A percentile compares a stretch with the other conserved stretches of the same genome.
Evolutionary conservation across 2,329 filamentous ascomycete species (phyloP).

Genomic region (Phyllosticta citriasiana): DNA sequence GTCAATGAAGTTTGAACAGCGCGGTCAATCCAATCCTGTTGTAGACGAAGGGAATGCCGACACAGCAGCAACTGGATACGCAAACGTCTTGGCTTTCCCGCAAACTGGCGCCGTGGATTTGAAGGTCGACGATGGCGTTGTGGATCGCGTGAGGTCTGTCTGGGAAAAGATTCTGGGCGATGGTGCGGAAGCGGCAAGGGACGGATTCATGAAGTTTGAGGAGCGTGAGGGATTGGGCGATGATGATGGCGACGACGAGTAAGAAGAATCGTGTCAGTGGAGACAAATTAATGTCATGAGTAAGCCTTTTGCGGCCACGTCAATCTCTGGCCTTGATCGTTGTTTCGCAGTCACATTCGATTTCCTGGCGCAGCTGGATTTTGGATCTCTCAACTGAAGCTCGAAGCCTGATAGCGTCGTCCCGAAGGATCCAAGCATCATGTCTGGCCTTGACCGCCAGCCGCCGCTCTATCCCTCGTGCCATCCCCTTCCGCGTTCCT

Average conservation of each 20-base stretch:
- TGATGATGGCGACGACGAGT: constrained; percentile 3
- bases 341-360: too few species aligned
- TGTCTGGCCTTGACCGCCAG: too few species aligned
- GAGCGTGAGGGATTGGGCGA: constrained; percentile 47
- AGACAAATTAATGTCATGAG: background rate
- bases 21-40: constrained; percentile 17
- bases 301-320: background rate
- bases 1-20: constrained; percentile 44
- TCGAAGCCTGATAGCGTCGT: too few species aligned
- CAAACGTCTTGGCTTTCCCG: constrained; percentile 47
- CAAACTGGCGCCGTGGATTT: constrained; percentile 50
- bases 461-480: too few species aligned
- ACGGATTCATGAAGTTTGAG: constrained; percentile 66
- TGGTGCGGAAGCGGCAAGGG: constrained; percentile 39
- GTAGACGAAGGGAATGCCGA: constrained; percentile 12
- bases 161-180: constrained; percentile 57
- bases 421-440: too few species aligned
- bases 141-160: constrained; percentile 57
- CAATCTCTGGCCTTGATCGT: too few species aligned
- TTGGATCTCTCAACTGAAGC: too few species aligned
- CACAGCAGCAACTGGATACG: constrained; percentile 21
- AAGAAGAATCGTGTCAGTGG: background rate
- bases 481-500: too few species aligned
- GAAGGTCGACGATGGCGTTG: constrained; percentile 51
- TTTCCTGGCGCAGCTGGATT: too few species aligned